Evolutionary conservation across 2,329 filamentous ascomycete genomes (phyloP).

Genomic region (Fusarium brachygibbosum): DNA sequence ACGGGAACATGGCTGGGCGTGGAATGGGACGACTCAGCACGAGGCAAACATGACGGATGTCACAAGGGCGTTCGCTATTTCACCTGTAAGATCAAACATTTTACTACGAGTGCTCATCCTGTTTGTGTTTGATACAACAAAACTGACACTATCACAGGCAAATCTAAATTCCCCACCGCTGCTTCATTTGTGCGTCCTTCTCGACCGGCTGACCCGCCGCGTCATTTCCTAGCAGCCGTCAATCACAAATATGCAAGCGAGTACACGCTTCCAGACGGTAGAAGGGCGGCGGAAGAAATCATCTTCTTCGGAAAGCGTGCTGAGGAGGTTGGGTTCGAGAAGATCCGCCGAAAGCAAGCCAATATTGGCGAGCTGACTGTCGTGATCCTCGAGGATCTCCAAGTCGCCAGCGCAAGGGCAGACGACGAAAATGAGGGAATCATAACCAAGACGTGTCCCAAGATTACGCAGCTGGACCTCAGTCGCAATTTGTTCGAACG

Average conservation of each 20-base stretch:
- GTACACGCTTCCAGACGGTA: constrained; percentile 53
- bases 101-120: not conserved
- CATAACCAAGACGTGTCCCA: constrained; percentile 69
- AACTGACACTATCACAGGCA: constrained; percentile 57
- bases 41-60: constrained; percentile 92
- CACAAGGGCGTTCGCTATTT: constrained; percentile 87
- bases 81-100: constrained; percentile 69
- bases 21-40: constrained; percentile 90
- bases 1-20: constrained; percentile 89
- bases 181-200: constrained; percentile 90
- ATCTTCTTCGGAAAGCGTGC: constrained; percentile 84
- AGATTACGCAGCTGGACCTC: constrained; percentile 84
- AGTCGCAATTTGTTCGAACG: constrained; percentile 84
- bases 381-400: constrained; percentile 83
- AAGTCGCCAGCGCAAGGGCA: constrained; percentile 63
- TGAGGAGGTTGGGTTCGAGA: constrained; percentile 95
- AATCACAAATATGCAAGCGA: constrained; percentile 85
- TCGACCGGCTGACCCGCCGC: constrained; percentile 74
- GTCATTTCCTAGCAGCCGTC: constrained; percentile 83
- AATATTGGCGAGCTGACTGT: constrained; percentile 82
- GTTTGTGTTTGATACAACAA: not conserved
- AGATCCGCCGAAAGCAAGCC: constrained; percentile 85
- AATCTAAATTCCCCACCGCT: constrained; percentile 74
- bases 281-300: constrained; percentile 64
- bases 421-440: constrained; percentile 51